Base-by-base conservation (phyloP, 306 rosid species). In the Quercus cerris region DNA sequence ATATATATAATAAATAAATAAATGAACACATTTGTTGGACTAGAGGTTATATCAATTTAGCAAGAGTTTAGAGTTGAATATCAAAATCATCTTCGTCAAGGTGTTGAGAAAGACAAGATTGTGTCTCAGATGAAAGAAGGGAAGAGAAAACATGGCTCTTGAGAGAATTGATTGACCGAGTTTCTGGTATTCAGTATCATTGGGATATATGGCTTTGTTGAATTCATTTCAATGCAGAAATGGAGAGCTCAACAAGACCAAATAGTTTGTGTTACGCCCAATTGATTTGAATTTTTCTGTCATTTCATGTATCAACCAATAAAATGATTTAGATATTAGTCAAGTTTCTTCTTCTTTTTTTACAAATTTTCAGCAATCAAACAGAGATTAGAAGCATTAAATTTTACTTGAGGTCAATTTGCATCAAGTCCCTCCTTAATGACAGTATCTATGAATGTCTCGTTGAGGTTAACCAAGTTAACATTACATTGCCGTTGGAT, bases 401-500 rank as follows among this genome's bases (percentile, higher is more conserved):
- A 8, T 28, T 28, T 14, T 30, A 15, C 70, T 30, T 63, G 18
- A 28, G 5, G 70, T 28, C 20, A 54, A 35, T 19, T 70, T 70
- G 55, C 44, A 18, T 30, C 18, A 17, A 67, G 19, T 27, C 72
- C 19, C 49, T 35, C 22, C 58, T 20, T 5, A 57, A 56, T 51
- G 27, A 49, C 9, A 18, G 44, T 54, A 46, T 44, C 54, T n/a
- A 31, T 35, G 31, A 61, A 15, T 51, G 27, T 55, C 76, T 18
- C n/a, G 28, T 54, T 58, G 8, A 64, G 31, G 76, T n/a, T 30
- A 20, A 46, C 22, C 35, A 35, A 73, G 23, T 64, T 49, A 73
- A 73, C 77, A 61, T 77, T 64, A 28, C 56, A 57, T 59, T 49
- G 20, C 44, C 12, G 10, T 73, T 68, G 74, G 76, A 4, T 27